phyloP scores from a whole-genome alignment of 345 rosid species.

The Gossypium ekmanianum region DNA sequence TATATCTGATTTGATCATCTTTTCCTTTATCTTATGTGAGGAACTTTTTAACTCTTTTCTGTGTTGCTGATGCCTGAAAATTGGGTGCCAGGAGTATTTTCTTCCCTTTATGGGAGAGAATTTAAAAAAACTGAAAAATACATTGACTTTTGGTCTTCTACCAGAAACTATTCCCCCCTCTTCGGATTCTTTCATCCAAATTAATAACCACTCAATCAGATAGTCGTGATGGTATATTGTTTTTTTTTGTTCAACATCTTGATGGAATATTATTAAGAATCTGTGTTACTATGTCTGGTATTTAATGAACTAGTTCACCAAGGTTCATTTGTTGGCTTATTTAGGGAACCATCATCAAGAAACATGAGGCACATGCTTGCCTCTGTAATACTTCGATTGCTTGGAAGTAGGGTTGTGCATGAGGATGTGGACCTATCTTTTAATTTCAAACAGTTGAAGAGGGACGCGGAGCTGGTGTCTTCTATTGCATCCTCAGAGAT shows the following conservation, averaged over 20 bases:
- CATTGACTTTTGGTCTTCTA: neutral
- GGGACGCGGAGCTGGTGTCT: conserved; percentile 48
- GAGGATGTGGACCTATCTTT: conserved; percentile 66
- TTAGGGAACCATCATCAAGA: conserved; percentile 76
- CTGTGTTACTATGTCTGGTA: neutral
- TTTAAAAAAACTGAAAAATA: neutral
- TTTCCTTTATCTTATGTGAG: neutral
- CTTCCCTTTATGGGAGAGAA: too few relatives aligned
- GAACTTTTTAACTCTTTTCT: neutral
- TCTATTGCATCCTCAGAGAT: conserved; percentile 39
- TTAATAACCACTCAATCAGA: neutral
- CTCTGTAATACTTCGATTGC: conserved; percentile 73
- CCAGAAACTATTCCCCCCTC: neutral
- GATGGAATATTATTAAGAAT: neutral
- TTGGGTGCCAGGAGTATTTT: too few relatives aligned
- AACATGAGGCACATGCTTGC: conserved; percentile 85
- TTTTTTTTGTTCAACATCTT: too few relatives aligned
- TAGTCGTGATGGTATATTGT: neutral
- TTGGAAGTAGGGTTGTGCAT: conserved; percentile 79
- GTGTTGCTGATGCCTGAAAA: neutral
- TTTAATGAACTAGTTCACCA: neutral
- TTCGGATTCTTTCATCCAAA: neutral
- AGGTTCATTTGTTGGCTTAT: neutral
- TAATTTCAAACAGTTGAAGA: conserved; percentile 43
- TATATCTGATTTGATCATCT: neutral